These are phyloP conservation scores for Eucommia ulmoides DNA, from an alignment of 257 asterid genomes.

Conservation along the genomic window DNA sequence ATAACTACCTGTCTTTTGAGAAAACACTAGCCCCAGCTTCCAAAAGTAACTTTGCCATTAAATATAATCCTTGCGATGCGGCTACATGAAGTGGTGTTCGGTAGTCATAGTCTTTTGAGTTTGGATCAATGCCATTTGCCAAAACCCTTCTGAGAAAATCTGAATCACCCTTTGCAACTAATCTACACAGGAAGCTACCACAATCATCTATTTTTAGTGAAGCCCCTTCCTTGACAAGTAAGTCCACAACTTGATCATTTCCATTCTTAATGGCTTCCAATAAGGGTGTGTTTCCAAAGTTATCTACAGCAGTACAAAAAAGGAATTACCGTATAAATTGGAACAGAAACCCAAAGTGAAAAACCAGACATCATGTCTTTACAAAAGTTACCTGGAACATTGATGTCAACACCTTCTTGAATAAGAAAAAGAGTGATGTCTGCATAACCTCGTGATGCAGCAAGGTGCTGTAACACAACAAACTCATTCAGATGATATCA, in stretches of 20 bases:
- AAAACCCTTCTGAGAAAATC: conserved; percentile 61
- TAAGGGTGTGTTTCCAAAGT: conserved; percentile 69
- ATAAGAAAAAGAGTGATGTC: conserved; percentile 55
- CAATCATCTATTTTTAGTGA: conserved; percentile 37
- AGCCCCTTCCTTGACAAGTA: conserved; percentile 67
- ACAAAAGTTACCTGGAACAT: conserved; percentile 38
- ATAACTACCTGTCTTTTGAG: conserved; percentile 81
- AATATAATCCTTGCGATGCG: conserved; percentile 58
- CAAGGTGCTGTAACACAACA: conserved; percentile 88
- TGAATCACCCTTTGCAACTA: conserved; percentile 67
- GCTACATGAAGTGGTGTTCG: conserved; percentile 87
- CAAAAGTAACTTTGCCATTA: conserved; percentile 68
- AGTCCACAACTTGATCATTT: conserved; percentile 54
- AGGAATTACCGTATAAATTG: no score
- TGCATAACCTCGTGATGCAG: conserved; percentile 80
- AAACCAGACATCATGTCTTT: no score
- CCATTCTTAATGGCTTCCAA: conserved; percentile 74
- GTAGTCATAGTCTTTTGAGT: conserved; percentile 57
- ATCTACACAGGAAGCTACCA: conserved; percentile 60
- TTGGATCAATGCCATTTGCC: conserved; percentile 61
- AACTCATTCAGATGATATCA: no score
- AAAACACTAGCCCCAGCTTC: conserved; percentile 86
- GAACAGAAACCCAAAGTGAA: no score
- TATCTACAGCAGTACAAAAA: conserved; percentile 25
- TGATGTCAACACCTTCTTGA: conserved; percentile 55